Conservation (phyloP, 768 basidiomycete genomes). For the Mrakia blollopis region DNA sequence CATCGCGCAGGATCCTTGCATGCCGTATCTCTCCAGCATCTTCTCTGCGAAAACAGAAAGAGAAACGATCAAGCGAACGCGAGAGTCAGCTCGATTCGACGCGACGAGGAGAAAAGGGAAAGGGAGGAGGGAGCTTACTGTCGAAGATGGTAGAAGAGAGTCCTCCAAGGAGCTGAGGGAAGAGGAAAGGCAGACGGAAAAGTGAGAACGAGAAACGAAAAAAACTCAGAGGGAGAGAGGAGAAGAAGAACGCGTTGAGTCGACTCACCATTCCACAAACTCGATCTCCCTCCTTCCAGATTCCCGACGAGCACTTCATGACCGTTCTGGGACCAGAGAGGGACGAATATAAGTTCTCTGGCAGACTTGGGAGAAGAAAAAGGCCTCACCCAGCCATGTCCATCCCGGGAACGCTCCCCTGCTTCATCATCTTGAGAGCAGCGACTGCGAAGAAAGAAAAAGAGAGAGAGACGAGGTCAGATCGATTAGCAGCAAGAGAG, state of each 20-base stretch:
- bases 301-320: neutral
- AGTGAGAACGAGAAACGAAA: neutral
- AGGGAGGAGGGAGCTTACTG: neutral
- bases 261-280: neutral
- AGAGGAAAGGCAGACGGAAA: neutral
- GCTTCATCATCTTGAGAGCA: neutral
- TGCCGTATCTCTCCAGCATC: neutral
- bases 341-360: neutral
- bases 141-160: neutral
- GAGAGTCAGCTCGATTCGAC: neutral
- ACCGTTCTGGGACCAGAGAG: neutral
- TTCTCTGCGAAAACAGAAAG: neutral
- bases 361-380: too few species aligned
- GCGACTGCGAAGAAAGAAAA: neutral
- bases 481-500: too few species aligned
- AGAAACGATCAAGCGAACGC: neutral
- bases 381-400: neutral
- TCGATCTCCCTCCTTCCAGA: slow-evolving; percentile 6
- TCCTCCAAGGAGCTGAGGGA: neutral
- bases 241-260: too few species aligned
- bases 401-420: neutral
- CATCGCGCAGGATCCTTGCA: neutral
- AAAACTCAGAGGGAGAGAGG: too few species aligned
- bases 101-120: neutral
- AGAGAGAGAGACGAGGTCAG: too few species aligned